Evolutionary conservation across 352 stramenopile species (phyloP).

Genomic region (Phytopythium mirpurense): DNA sequence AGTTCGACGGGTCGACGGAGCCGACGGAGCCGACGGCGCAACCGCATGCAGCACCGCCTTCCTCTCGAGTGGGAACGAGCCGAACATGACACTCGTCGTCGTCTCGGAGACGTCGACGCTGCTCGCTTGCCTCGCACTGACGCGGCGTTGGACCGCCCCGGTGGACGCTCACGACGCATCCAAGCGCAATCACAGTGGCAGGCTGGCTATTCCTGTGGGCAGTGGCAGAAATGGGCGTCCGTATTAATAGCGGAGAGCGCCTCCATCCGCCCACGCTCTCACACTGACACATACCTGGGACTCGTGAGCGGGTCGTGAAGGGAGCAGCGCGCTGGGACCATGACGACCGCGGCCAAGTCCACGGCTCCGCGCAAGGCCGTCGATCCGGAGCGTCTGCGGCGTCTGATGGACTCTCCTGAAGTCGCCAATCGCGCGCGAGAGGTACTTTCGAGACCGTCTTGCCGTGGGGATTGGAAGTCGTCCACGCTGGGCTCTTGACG

Average conservation of each 20-base stretch:
- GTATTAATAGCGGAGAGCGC: not conserved
- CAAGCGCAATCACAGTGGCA: not conserved
- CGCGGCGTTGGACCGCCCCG: too few relatives aligned
- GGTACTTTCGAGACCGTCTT: conserved; percentile 5
- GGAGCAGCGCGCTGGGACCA: not conserved
- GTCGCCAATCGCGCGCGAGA: conserved; percentile 30
- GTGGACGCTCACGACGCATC: not conserved
- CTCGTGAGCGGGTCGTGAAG: not conserved
- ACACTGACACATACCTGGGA: not conserved
- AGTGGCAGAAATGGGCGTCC: not conserved
- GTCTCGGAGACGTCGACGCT: too few relatives aligned
- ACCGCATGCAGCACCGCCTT: conserved; percentile 1
- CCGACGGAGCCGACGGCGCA: not conserved
- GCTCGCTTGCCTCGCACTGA: too few relatives aligned
- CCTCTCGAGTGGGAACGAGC: conserved; percentile 4
- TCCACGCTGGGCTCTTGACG: too few relatives aligned
- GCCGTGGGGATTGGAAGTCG: too few relatives aligned
- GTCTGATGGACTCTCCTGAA: conserved; percentile 55
- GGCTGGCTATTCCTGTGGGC: not conserved
- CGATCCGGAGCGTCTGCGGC: conserved; percentile 47
- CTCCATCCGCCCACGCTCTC: too few relatives aligned
- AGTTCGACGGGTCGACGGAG: not conserved
- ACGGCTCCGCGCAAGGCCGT: conserved; percentile 27
- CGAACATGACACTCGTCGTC: not conserved
- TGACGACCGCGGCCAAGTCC: conserved; percentile 1